phyloP scores from a whole-genome alignment of 805 yeast genomes.

The Brettanomyces anomalus region DNA sequence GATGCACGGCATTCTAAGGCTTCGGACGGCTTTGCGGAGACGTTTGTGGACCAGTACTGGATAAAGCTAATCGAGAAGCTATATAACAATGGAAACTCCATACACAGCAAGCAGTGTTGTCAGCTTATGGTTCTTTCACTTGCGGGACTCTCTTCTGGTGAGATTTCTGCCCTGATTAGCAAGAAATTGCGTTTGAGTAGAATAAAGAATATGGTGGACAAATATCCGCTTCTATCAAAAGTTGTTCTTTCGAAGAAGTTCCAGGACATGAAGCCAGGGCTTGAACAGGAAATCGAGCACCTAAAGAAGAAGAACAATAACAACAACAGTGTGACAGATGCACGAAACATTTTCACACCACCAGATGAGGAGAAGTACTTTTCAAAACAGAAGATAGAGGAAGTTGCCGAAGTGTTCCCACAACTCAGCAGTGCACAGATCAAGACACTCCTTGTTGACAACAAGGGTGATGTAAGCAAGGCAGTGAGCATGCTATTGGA shows the following conservation, averaged over 20 bases:
- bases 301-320: constrained; percentile 21
- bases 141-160: constrained; percentile 35
- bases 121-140: constrained; percentile 46
- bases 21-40: constrained; percentile 35
- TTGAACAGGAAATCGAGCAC: constrained; percentile 42
- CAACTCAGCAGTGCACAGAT: constrained; percentile 40
- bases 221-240: constrained; percentile 48
- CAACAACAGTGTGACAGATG: background rate
- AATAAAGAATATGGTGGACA: constrained; percentile 29
- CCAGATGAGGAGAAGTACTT: constrained; percentile 7
- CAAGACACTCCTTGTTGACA: constrained; percentile 35
- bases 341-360: background rate
- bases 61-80: constrained; percentile 47
- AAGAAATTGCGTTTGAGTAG: constrained; percentile 37
- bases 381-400: constrained; percentile 30
- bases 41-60: constrained; percentile 50
- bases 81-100: constrained; percentile 48
- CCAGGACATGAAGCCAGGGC: constrained; percentile 38
- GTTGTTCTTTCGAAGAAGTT: constrained; percentile 42
- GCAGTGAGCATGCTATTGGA: constrained; percentile 57
- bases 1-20: background rate
- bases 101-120: constrained; percentile 36
- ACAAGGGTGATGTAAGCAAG: constrained; percentile 44
- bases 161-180: constrained; percentile 32
- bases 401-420: constrained; percentile 59